phyloP scores from a whole-genome alignment of 768 basidiomycete genomes.

The Termitomyces sp. region DNA sequence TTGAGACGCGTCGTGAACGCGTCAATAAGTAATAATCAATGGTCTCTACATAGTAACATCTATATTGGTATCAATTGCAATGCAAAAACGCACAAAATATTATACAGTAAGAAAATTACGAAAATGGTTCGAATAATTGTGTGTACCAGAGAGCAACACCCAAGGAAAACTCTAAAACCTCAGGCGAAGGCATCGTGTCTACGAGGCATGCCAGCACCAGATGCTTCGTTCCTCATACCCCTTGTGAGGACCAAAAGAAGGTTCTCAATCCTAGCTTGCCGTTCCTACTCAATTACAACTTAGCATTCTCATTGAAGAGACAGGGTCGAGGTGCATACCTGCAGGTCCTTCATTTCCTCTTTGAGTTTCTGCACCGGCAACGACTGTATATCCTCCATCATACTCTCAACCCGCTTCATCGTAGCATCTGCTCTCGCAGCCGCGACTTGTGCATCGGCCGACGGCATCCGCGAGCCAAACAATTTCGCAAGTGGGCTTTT shows the following conservation, averaged over 20 bases:
- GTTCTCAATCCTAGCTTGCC: constrained; percentile 76
- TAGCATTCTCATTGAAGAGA: not conserved
- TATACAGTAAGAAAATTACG: not conserved
- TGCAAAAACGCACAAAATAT: not conserved
- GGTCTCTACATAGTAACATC: too few relatives aligned
- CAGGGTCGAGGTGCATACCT: constrained; percentile 40
- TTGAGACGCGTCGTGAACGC: not conserved
- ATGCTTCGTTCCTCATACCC: constrained; percentile 52
- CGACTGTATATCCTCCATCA: constrained; percentile 61
- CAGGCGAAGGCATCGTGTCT: constrained; percentile 1
- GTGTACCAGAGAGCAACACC: not conserved
- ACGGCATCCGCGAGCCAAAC: constrained; percentile 28
- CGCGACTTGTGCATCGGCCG: constrained; percentile 12
- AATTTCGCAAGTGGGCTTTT: constrained; percentile 49
- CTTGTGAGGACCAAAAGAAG: constrained; percentile 66
- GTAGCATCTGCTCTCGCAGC: constrained; percentile 38
- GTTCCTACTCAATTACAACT: constrained; percentile 39
- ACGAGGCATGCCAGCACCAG: not conserved
- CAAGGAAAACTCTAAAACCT: not conserved
- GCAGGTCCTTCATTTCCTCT: constrained; percentile 81
- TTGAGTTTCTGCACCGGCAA: constrained; percentile 65
- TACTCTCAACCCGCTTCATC: constrained; percentile 51
- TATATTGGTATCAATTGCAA: not conserved
- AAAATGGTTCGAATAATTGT: not conserved
- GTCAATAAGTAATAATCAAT: too few relatives aligned